Evolutionary conservation across 2,329 filamentous ascomycete species (phyloP), one percentile per base, ranked within the genome.

Genomic region (Camptophora hylomeconis): DNA sequence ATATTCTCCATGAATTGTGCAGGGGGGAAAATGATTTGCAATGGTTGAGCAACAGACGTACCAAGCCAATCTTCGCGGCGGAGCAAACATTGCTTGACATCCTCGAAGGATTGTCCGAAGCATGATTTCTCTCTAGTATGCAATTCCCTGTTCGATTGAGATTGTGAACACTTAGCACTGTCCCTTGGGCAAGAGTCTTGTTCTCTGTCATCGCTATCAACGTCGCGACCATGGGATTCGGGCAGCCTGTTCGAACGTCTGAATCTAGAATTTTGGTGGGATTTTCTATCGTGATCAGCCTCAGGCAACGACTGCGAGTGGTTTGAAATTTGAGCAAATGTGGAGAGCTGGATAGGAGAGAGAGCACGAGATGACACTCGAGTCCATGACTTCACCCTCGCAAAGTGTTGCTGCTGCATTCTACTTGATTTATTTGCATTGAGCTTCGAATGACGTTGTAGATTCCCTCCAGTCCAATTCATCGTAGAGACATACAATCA

Each of bases 401-500:
- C 49, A 33, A 57, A 54, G 20, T 47, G 47, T 22, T 50, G 46
- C 32, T 43, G 53, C 40, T 51, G 48, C 17, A 33, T 32, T 25
- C 45, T 48, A 30, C 42, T 40, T 5, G 43, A 24, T 5, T 38
- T 39, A 21, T 45, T 42, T 22, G 45, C 35, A 20, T 41, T 51
- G 32, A 43, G 44, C 29, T 45, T 48, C 8, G 54, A 53, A 39
- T 58, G 50, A 20, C 56, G 55, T 27, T 51, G 50, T 14, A 61
- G 45, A 30, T 51, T 51, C 17, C 57, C 56, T 31, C 57, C 56
- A 14, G 53, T 59, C 57, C 58, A 60, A 31, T 60, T 60, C 58
- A 61, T 61, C 17, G 16, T 31, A 24, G 13, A 7, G 17, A 25
- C 7, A 31, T 23, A 24, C 11, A 5, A 23, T n/a, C 6, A 5